These are phyloP conservation scores for Yamadazyma trypodendri DNA, from an alignment of 1,139 yeast species.

Conservation along the genomic window DNA sequence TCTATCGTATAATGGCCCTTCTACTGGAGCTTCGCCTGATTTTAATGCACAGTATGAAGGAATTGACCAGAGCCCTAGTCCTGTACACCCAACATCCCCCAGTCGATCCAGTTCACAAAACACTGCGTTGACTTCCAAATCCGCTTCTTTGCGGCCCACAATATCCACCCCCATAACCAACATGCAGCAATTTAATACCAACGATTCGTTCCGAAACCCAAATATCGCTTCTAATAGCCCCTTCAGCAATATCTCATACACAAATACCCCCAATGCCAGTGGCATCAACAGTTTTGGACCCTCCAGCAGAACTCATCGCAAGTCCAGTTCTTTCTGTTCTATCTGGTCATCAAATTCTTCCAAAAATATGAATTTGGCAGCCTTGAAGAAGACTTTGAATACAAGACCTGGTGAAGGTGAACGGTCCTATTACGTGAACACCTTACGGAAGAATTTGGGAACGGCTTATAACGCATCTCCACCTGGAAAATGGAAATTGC, in stretches of 20 bases:
- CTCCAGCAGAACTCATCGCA: constrained; percentile 9
- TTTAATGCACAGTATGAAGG: not conserved
- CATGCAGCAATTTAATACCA: constrained; percentile 5
- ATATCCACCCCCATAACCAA: constrained; percentile 18
- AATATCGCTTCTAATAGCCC: not conserved
- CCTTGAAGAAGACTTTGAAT: constrained; percentile 35
- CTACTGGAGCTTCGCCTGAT: constrained; percentile 3
- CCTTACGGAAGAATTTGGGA: constrained; percentile 51
- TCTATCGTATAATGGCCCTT: constrained; percentile 5
- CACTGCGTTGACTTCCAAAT: constrained; percentile 11
- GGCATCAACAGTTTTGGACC: not conserved
- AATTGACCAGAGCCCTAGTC: constrained; percentile 1
- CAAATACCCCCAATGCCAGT: not conserved
- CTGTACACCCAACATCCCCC: constrained; percentile 3
- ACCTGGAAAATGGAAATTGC: constrained; percentile 60
- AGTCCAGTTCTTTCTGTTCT: constrained; percentile 35
- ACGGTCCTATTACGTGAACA: constrained; percentile 53
- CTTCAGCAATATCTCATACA: not conserved
- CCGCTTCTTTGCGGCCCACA: constrained; percentile 13
- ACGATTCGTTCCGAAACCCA: constrained; percentile 3
- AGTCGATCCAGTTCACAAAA: constrained; percentile 11
- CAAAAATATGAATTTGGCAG: constrained; percentile 38
- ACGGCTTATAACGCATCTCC: constrained; percentile 57
- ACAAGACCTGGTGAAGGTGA: constrained; percentile 53
- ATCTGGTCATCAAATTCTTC: constrained; percentile 34